A percentile compares a stretch with the other conserved stretches of the same genome.
phyloP scores from a whole-genome alignment of 805 yeast species.

The Starmerella bombicola region DNA sequence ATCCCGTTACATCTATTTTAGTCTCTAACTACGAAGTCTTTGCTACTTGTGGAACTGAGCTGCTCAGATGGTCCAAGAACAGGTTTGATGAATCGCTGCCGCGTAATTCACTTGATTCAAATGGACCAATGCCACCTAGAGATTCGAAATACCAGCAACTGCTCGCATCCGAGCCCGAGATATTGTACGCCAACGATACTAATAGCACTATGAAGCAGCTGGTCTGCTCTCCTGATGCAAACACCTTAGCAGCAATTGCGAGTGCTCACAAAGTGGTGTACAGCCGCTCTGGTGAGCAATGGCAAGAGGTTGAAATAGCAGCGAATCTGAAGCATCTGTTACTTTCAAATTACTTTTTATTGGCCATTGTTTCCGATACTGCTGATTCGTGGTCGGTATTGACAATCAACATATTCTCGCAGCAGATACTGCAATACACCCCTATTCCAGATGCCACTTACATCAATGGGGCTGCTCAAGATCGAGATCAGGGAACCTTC shows the following conservation, averaged over 20 bases:
- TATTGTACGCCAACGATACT: not conserved
- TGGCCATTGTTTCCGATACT: slow-evolving; percentile 1
- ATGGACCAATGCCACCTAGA: not conserved
- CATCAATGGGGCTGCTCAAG: slow-evolving; percentile 40
- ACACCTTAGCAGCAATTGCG: slow-evolving; percentile 8
- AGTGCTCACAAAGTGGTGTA: slow-evolving; percentile 2
- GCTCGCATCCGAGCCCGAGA: not conserved
- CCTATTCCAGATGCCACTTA: slow-evolving; percentile 30
- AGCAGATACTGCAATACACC: slow-evolving; percentile 35
- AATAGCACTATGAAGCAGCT: not conserved
- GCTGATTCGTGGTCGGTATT: not conserved
- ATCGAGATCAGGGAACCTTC: slow-evolving; percentile 42
- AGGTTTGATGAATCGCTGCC: not conserved
- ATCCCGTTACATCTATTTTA: slow-evolving; percentile 23
- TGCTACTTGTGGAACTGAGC: slow-evolving; percentile 20
- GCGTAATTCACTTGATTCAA: not conserved
- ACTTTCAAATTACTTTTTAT: slow-evolving; percentile 13
- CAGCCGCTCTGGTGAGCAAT: not conserved
- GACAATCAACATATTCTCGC: slow-evolving; percentile 20
- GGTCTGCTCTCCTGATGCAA: slow-evolving; percentile 6
- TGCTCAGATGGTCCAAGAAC: slow-evolving; percentile 5
- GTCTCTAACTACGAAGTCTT: slow-evolving; percentile 32
- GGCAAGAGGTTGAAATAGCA: slow-evolving; percentile 2
- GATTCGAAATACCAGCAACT: not conserved
- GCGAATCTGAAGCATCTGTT: slow-evolving; percentile 1